Percentiles rank a stretch among this genome's conserved stretches.
Conservation (phyloP, 2,329 filamentous ascomycete genomes). For the Mollisiaceae sp. region DNA sequence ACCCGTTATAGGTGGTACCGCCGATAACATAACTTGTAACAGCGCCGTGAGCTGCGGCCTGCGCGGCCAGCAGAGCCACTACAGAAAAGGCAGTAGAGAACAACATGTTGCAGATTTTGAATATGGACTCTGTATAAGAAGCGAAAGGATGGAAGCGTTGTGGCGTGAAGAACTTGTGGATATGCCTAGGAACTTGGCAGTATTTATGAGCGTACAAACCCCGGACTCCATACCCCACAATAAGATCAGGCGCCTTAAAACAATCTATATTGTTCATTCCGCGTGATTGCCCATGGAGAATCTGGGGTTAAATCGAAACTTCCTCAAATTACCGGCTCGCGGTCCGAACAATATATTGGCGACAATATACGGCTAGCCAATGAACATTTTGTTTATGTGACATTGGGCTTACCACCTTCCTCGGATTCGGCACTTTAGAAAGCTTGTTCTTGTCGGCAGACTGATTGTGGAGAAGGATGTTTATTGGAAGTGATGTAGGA, state of each 20-base stretch:
- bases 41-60: slow-evolving; percentile 45
- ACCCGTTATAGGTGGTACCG: slow-evolving; percentile 50
- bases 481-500: neutral
- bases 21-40: slow-evolving; percentile 55
- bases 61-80: slow-evolving; percentile 39
- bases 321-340: slow-evolving; percentile 24
- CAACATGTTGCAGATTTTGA: slow-evolving; percentile 41
- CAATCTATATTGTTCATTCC: slow-evolving; percentile 22
- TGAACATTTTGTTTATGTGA: slow-evolving; percentile 8
- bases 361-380: slow-evolving; percentile 17
- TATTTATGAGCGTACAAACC: slow-evolving; percentile 20
- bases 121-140: slow-evolving; percentile 4
- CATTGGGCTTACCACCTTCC: slow-evolving; percentile 16
- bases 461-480: neutral
- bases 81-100: slow-evolving; percentile 44
- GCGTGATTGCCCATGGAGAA: slow-evolving; percentile 22
- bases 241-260: slow-evolving; percentile 25
- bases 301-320: slow-evolving; percentile 23
- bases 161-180: neutral
- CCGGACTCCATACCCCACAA: slow-evolving; percentile 25
- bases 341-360: slow-evolving; percentile 24
- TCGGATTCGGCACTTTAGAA: slow-evolving; percentile 15
- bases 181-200: neutral
- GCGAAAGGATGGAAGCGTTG: neutral
- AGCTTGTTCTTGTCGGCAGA: slow-evolving; percentile 6